Evolutionary conservation across 495 filamentous ascomycete genomes (phyloP).

Genomic region (Glarea lozoyensis): DNA sequence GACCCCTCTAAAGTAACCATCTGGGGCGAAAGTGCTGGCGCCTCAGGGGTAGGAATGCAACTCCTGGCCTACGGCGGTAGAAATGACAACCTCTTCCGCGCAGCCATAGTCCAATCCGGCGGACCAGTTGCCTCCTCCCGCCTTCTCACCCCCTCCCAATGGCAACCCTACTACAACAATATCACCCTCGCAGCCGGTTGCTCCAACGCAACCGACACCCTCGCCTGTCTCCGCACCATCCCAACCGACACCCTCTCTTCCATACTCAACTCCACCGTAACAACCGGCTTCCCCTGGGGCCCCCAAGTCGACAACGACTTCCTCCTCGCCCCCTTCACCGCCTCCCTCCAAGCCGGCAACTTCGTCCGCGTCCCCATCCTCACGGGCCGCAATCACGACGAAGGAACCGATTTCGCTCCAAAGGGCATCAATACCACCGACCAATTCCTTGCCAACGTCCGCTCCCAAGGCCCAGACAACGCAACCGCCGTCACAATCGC

Average conservation of each 20-base stretch:
- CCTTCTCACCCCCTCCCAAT: conserved; percentile 1
- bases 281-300: not conserved
- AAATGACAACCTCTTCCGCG: conserved; percentile 16
- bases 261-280: conserved; percentile 6
- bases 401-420: conserved; percentile 44
- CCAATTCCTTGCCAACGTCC: conserved; percentile 25
- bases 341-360: conserved; percentile 26
- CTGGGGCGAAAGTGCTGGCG: conserved; percentile 64
- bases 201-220: not conserved
- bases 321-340: conserved; percentile 21
- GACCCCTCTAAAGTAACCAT: conserved; percentile 58
- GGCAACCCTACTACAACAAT: conserved; percentile 5
- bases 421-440: conserved; percentile 32
- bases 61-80: conserved; percentile 45
- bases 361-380: conserved; percentile 45
- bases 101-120: conserved; percentile 18
- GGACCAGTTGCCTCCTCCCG: conserved; percentile 9
- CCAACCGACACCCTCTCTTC: conserved; percentile 2
- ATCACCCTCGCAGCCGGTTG: conserved; percentile 4
- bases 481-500: conserved; percentile 2
- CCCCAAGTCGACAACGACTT: conserved; percentile 39
- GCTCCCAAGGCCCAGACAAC: not conserved
- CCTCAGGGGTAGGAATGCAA: conserved; percentile 38
- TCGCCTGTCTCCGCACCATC: conserved; percentile 6
- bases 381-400: conserved; percentile 50